Conservation (phyloP, 2,329 filamentous ascomycete species). For the Aspergillus uvarum region DNA sequence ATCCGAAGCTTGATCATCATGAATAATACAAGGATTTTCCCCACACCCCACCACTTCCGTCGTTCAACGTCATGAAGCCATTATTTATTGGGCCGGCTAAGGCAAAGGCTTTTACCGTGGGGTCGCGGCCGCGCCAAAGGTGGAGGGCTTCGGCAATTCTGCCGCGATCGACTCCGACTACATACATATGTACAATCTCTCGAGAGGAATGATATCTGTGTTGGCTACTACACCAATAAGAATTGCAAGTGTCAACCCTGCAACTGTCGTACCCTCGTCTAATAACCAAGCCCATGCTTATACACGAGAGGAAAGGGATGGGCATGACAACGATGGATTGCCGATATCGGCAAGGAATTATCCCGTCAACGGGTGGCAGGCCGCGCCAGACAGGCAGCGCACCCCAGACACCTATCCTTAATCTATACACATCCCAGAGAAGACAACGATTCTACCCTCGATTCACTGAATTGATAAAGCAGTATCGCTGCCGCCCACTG, state of each 20-base stretch:
- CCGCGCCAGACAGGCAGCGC: not conserved
- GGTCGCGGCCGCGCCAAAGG: constrained; percentile 15
- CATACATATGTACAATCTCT: not conserved
- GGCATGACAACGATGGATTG: not conserved
- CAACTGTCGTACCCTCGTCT: too few species aligned
- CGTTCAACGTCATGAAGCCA: constrained; percentile 17
- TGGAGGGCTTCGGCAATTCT: constrained; percentile 14
- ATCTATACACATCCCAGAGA: too few species aligned
- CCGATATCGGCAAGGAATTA: not conserved
- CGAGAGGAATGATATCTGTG: too few species aligned
- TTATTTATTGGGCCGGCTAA: constrained; percentile 6
- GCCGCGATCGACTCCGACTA: not conserved
- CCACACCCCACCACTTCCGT: constrained; percentile 20
- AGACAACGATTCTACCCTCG: too few species aligned
- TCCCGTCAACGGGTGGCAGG: not conserved
- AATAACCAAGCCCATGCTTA: too few species aligned
- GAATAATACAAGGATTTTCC: constrained; percentile 21
- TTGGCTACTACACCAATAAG: too few species aligned
- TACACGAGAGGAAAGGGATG: not conserved
- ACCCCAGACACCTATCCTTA: too few species aligned
- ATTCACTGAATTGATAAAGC: not conserved
- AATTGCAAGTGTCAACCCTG: too few species aligned
- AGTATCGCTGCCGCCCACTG: constrained; percentile 6
- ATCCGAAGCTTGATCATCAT: constrained; percentile 24
- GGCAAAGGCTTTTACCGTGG: constrained; percentile 20